These are phyloP conservation scores for Starmerella stellata DNA, from an alignment of 805 yeast genomes.

Conservation along the genomic window DNA sequence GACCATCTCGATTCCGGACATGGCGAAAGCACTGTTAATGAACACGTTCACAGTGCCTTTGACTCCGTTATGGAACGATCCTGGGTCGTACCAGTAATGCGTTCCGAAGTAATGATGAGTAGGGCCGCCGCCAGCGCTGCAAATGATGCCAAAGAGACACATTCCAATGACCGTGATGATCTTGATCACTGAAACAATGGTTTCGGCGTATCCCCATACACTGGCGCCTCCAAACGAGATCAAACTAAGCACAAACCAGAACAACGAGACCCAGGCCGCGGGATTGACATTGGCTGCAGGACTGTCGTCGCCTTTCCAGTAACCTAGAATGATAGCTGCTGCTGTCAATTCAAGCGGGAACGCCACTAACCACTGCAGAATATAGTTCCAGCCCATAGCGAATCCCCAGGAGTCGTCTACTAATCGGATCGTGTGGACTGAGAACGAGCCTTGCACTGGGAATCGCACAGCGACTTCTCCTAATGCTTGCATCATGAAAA, in stretches of 20 bases:
- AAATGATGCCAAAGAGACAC: constrained; percentile 40
- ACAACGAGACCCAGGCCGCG: constrained; percentile 41
- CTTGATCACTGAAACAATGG: constrained; percentile 38
- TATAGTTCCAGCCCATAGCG: constrained; percentile 57
- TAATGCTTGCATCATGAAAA: constrained; percentile 43
- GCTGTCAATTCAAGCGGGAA: constrained; percentile 52
- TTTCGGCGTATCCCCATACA: constrained; percentile 53
- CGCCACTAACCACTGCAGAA: constrained; percentile 44
- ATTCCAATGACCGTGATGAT: constrained; percentile 43
- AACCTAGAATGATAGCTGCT: constrained; percentile 39
- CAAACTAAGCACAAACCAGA: constrained; percentile 32
- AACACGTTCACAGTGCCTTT: constrained; percentile 48
- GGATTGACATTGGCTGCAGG: constrained; percentile 28
- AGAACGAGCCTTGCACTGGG: constrained; percentile 47
- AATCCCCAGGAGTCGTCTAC: constrained; percentile 54
- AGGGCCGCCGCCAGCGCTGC: constrained; percentile 42
- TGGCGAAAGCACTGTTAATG: constrained; percentile 59
- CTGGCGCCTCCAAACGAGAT: constrained; percentile 39
- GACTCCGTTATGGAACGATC: constrained; percentile 41
- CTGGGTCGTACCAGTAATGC: constrained; percentile 44
- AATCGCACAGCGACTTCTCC: constrained; percentile 56
- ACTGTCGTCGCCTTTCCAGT: constrained; percentile 28
- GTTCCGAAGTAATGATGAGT: constrained; percentile 39
- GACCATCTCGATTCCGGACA: constrained; percentile 54
- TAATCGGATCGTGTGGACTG: constrained; percentile 41